Evolutionary conservation across 768 basidiomycete genomes (phyloP).

Genomic region (Suillus paluster): DNA sequence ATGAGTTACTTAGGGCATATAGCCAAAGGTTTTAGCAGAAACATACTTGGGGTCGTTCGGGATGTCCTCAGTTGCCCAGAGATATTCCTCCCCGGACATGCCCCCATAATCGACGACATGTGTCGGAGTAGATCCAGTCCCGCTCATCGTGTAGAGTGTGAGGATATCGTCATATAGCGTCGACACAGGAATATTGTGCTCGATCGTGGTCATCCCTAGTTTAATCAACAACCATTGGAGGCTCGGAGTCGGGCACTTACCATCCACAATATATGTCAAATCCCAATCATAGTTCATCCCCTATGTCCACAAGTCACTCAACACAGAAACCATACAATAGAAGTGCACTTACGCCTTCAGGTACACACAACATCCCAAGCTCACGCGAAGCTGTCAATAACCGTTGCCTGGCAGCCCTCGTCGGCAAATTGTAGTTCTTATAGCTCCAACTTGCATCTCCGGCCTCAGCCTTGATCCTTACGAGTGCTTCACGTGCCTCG

Average conservation of each 20-base stretch:
- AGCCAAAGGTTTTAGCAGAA: not conserved
- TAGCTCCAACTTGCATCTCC: slow-evolving; percentile 74
- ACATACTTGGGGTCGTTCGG: slow-evolving; percentile 71
- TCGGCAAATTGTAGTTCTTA: slow-evolving; percentile 78
- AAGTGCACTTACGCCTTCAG: slow-evolving; percentile 57
- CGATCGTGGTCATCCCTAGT: slow-evolving; percentile 76
- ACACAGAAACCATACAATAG: not conserved
- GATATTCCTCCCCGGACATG: slow-evolving; percentile 62
- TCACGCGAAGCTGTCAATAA: slow-evolving; percentile 63
- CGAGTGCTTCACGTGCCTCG: slow-evolving; percentile 68
- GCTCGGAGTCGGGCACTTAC: slow-evolving; percentile 36
- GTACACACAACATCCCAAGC: slow-evolving; percentile 71
- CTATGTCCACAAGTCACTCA: slow-evolving; percentile 22
- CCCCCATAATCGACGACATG: slow-evolving; percentile 84
- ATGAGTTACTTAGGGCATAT: slow-evolving; percentile 3
- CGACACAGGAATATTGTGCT: slow-evolving; percentile 71
- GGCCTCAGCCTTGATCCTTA: slow-evolving; percentile 73
- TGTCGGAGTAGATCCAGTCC: slow-evolving; percentile 74
- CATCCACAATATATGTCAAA: slow-evolving; percentile 77
- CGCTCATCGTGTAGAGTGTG: slow-evolving; percentile 64
- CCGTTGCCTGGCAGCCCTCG: slow-evolving; percentile 69
- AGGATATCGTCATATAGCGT: slow-evolving; percentile 68
- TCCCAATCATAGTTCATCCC: slow-evolving; percentile 86
- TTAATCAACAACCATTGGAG: slow-evolving; percentile 3
- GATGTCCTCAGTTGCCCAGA: slow-evolving; percentile 69